Base-by-base conservation (phyloP, 768 basidiomycete species). In the Russula griseocarnosa region DNA sequence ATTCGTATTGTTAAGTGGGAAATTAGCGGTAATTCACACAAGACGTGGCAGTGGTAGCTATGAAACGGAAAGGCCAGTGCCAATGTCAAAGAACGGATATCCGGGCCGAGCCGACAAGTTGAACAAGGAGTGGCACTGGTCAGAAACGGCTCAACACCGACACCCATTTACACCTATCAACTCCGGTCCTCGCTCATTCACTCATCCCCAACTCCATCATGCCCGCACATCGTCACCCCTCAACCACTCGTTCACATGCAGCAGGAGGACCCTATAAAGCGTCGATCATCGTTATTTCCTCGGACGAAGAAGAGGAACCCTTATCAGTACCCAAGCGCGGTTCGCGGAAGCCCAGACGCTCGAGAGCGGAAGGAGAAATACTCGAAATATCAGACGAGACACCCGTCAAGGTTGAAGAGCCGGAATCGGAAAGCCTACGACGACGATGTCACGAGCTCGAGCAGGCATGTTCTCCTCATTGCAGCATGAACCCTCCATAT, bases 231-330 rank as follows among this genome's bases (percentile, higher is more conserved):
- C 64, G 64, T 24, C 55, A 32, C 47, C 18, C 64, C 1, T 60
- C 59, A 18, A 28, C 13, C 14, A 10, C 32, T 56, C 63, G 59
- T 32, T 22, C 59, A 5, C 63, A 56, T 24, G 3, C 55, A 40
- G 22, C 50, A 20, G 49, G 11, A 4, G 30, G 4, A 2, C 64
- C 59, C 3, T 57, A 61, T 40, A 61, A 61, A 32, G 18, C 47
- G 6, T 42, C 59, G 22, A 40, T 58, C 20, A 66, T 66, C 30
- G 62, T 66, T 18, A 66, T 66, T 28, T 66, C 65, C 36, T 66
- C 65, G 10, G 65, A 66, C 24, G 61, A 63, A 26, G 65, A 66
- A 3, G 65, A 55, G 3, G 56, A 65, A 20, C 65, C 51, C 9
- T 18, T 24, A 22, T 34, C 55, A 5, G 24, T 22, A 8, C 34